These are phyloP conservation scores for Dothistroma pini DNA, from an alignment of 2,329 filamentous ascomycete genomes.

Conservation along the genomic window DNA sequence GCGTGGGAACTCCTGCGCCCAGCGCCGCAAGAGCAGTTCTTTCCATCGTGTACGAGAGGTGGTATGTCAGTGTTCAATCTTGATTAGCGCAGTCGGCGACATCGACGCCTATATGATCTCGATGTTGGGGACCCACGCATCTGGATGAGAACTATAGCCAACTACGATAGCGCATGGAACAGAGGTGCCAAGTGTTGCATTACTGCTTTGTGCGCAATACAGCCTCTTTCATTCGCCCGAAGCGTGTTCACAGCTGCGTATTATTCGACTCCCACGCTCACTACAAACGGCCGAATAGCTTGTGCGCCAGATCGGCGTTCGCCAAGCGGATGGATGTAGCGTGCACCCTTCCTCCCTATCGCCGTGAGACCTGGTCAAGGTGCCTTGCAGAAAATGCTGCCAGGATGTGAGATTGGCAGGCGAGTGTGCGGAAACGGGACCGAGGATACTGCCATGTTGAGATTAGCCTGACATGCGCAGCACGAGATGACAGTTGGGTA, in stretches of 20 bases:
- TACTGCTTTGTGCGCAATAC: neutral
- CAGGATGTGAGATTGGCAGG: neutral
- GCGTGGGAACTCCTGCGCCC: conserved; percentile 17
- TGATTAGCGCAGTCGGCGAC: neutral
- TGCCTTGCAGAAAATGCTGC: neutral
- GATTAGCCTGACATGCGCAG: neutral
- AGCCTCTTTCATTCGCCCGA: neutral
- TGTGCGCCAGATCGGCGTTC: neutral
- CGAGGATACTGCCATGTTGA: neutral
- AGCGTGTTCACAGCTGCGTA: neutral
- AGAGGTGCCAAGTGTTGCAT: neutral
- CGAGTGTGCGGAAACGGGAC: neutral
- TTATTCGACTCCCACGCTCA: neutral
- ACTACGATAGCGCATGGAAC: neutral
- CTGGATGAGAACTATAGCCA: neutral
- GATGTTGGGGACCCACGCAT: neutral
- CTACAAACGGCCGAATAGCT: neutral
- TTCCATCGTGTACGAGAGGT: neutral
- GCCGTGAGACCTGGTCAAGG: neutral
- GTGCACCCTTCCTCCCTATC: neutral
- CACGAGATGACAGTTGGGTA: neutral
- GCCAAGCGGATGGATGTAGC: neutral
- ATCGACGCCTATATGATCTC: neutral
- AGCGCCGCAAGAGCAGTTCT: neutral
- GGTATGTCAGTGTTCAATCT: neutral